Evolutionary conservation across 1,284 basidiomycete genomes (phyloP).

Genomic region (Rhodotorula sp.): DNA sequence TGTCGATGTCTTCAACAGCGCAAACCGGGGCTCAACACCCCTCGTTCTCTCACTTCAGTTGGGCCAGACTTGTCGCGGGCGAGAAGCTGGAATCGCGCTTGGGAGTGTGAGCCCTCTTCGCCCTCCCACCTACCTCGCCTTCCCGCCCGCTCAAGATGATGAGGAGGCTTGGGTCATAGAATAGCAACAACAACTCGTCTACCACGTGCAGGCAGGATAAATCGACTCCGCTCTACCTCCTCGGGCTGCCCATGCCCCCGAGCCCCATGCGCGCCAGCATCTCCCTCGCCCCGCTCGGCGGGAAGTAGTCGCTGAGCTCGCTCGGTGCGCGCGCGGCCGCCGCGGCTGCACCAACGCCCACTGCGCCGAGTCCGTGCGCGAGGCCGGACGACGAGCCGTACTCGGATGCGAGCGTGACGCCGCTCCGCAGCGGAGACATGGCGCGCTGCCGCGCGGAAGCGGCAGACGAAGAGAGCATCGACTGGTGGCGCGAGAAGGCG

Average conservation of each 20-base stretch:
- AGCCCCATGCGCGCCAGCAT: slow-evolving; percentile 18
- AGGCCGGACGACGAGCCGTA: not conserved
- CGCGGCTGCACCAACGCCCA: not conserved
- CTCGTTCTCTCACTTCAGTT: not conserved
- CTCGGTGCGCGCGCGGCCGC: slow-evolving; percentile 20
- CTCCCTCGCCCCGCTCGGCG: slow-evolving; percentile 20
- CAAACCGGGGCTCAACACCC: slow-evolving; percentile 27
- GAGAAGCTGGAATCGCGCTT: too few species aligned
- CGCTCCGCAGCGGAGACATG: not conserved
- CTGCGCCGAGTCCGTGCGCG: not conserved
- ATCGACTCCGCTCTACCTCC: not conserved
- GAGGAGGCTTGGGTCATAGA: too few species aligned
- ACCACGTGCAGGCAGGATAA: too few species aligned
- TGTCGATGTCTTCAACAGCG: slow-evolving; percentile 20
- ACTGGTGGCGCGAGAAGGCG: not conserved
- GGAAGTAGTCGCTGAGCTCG: slow-evolving; percentile 40
- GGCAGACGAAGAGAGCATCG: not conserved
- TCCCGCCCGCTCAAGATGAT: too few species aligned
- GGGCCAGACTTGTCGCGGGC: too few species aligned
- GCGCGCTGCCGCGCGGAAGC: not conserved
- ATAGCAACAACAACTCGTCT: too few species aligned
- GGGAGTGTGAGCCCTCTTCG: too few species aligned
- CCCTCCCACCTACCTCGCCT: too few species aligned
- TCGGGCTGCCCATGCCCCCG: not conserved
- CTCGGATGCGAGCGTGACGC: not conserved